These are phyloP conservation scores for Aaosphaeria pasadenensis DNA, from an alignment of 2,329 filamentous ascomycete genomes.

Conservation along the genomic window DNA sequence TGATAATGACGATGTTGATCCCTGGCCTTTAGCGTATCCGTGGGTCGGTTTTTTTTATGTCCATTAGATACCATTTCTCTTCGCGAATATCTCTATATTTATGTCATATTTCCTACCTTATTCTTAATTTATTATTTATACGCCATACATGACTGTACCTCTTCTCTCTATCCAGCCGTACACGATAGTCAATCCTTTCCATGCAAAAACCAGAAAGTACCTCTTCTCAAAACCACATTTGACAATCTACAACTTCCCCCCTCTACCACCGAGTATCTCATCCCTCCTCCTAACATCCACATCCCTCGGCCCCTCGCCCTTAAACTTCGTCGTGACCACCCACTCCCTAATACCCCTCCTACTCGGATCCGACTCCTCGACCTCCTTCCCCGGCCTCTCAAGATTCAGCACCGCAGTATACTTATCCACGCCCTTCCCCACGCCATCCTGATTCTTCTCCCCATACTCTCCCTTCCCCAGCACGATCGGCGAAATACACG, in stretches of 20 bases:
- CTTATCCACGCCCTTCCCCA: slow-evolving; percentile 39
- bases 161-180: no score
- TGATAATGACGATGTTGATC: no score
- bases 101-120: no score
- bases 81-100: no score
- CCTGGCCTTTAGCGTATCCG: no score
- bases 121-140: no score
- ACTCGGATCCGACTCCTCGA: slow-evolving; percentile 47
- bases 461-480: slow-evolving; percentile 38
- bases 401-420: slow-evolving; percentile 52
- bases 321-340: slow-evolving; percentile 57
- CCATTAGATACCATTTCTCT: no score
- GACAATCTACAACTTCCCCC: slow-evolving; percentile 4
- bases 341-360: slow-evolving; percentile 53
- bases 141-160: no score
- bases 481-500: slow-evolving; percentile 41
- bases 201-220: no score
- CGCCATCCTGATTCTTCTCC: slow-evolving; percentile 22
- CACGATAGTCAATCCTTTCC: no score
- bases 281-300: slow-evolving; percentile 49
- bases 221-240: no score
- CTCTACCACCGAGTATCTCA: slow-evolving; percentile 41
- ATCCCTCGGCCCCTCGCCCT: slow-evolving; percentile 54
- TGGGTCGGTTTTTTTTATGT: no score
- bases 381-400: slow-evolving; percentile 54